Evolutionary conservation across 1,284 basidiomycete genomes (phyloP).

Genomic region (Waitea zeae): DNA sequence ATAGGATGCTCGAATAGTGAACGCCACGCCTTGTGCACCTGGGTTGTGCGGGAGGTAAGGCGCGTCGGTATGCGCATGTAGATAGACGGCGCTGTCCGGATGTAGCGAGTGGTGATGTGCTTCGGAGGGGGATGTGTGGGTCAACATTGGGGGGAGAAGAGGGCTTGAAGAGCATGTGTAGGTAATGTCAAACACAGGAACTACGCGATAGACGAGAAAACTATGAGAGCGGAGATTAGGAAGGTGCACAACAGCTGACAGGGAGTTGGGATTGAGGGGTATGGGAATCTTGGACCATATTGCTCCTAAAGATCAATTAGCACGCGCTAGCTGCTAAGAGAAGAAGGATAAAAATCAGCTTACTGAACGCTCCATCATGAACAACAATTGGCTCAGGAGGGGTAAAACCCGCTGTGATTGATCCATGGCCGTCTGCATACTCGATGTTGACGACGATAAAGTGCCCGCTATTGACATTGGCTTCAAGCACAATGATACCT

Average conservation of each 20-base stretch:
- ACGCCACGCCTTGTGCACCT: conserved; percentile 21
- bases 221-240: conserved; percentile 31
- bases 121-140: conserved; percentile 38
- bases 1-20: conserved; percentile 41
- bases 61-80: conserved; percentile 58
- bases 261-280: neutral
- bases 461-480: conserved; percentile 17
- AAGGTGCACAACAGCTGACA: conserved; percentile 9
- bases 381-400: conserved; percentile 14
- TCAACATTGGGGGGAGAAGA: conserved; percentile 38
- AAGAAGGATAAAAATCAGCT: too few species aligned
- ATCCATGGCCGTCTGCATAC: conserved; percentile 33
- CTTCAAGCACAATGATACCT: conserved; percentile 46
- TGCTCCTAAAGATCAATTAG: too few species aligned
- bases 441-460: conserved; percentile 35
- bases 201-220: conserved; percentile 44
- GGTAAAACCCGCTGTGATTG: conserved; percentile 42
- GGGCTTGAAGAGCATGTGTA: conserved; percentile 18
- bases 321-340: too few species aligned
- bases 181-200: conserved; percentile 9
- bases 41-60: conserved; percentile 33
- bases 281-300: too few species aligned
- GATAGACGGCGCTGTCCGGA: conserved; percentile 18
- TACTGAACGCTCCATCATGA: conserved; percentile 25
- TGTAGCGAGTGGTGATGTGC: conserved; percentile 49